Conservation (phyloP, 352 stramenopile genomes). For the Phytophthora fragariae region DNA sequence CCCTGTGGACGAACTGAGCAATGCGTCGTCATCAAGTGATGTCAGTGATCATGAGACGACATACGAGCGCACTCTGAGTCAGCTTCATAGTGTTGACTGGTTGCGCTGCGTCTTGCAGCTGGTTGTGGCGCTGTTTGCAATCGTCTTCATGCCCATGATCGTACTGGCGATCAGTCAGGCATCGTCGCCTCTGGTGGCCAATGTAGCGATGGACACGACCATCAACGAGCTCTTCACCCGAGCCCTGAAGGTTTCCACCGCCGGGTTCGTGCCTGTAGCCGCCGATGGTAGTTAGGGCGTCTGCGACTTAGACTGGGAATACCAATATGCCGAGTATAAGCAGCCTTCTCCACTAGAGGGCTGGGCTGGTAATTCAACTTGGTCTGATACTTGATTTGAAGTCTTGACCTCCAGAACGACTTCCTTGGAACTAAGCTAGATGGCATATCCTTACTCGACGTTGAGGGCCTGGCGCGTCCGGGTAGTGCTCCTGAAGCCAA, state of each 20-base stretch:
- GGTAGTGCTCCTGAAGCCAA: constrained; percentile 43
- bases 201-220: constrained; percentile 50
- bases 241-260: constrained; percentile 21
- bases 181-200: constrained; percentile 31
- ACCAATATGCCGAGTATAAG: too few relatives aligned
- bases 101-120: constrained; percentile 13
- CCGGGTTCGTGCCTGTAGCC: constrained; percentile 33
- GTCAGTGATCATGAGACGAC: not conserved
- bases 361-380: not conserved
- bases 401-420: too few relatives aligned
- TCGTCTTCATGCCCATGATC: constrained; percentile 25
- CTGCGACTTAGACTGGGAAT: too few relatives aligned
- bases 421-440: constrained; percentile 5
- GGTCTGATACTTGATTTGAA: not conserved
- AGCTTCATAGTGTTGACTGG: constrained; percentile 24
- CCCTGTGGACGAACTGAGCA: not conserved
- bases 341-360: too few relatives aligned
- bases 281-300: constrained; percentile 22
- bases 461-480: constrained; percentile 24
- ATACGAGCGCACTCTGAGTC: not conserved
- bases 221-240: constrained; percentile 50
- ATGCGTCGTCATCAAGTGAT: not conserved
- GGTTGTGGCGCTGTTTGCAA: constrained; percentile 16
- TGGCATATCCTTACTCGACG: constrained; percentile 15
- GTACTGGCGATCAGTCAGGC: constrained; percentile 27